Base-by-base conservation (phyloP, 2,329 filamentous ascomycete species). In the Alternaria brassicae region DNA sequence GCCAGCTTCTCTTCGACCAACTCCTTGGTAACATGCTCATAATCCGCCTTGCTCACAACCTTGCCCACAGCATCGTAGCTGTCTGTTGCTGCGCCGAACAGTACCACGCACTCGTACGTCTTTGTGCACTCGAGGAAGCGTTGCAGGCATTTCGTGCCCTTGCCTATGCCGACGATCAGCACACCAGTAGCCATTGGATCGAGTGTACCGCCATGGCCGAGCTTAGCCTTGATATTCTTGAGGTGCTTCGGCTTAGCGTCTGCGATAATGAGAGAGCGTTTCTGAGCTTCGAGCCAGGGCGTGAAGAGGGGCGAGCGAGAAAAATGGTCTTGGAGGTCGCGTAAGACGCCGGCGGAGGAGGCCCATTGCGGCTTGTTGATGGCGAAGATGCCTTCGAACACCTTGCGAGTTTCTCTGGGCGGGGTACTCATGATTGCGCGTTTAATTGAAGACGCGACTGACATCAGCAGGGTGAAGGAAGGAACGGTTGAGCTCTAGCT, bases 181-280 rank as follows among this genome's bases (percentile, higher is more conserved):
- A 99, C 91, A 44, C 95, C 95, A 1, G 93, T 97, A 8, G 95
- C 95, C 71, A 97, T 85, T 25, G 95, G 95, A 74, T 99, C 95
- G 17, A 99, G 85, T 2, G 95, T 99, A 41, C 95, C 95, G 61
- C 95, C 95, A 80, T 99, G 95, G 32, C 95, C 95, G 72, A 98
- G 91, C 82, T 98, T 99, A 68, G 98, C 89, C 62, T 91, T 87
- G 28, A 77, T 68, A 23, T 73, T 72, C 3, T 69, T 66, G 47
- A 80, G 78, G 60, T 89, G 85, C 67, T 84, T 83, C 67, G 84
- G 84, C 74, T 90, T 86, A 58, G 82, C 63, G 21, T 61, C 39
- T 81, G 58, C 84, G 82, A 58, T 80, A 81, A 75, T 91, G 89
- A 66, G 81, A 79, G 15, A 85, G 47, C 81, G 82, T 55, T 82